Evolutionary conservation across 129 eudicot species (phyloP), one percentile per base, ranked within the genome.

Genomic region (Flaveria trinervia): DNA sequence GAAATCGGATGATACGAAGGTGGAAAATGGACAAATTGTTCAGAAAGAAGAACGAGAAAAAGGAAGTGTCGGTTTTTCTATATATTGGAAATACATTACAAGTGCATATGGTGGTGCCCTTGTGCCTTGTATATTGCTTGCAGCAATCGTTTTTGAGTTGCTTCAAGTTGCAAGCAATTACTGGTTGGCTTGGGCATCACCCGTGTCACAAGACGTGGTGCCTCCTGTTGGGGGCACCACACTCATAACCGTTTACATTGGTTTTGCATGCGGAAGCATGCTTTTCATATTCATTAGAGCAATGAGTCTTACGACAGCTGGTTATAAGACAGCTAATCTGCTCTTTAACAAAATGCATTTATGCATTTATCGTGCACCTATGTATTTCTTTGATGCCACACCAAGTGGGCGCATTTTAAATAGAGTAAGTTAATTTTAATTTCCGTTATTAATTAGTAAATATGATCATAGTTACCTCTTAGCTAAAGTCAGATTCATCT

Each of bases 101-200:
- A 81, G 83, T 22, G 93, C 94, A 59, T 94, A 89, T 64, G 79
- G 92, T 71, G 99, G 99, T 12, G 86, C 88, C 59, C 85, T 91
- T 69, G 90, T 85, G 52, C 97, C 97, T n/a, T 79, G 86, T 41
- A 85, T 88, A 81, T 70, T 94, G 77, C 52, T 91, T 43, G 82
- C 94, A 39, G 90, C 87, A 56, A 43, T 83, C 60, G 10, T 81
- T 15, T 91, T 87, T 54, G 90, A 86, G 68, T 11, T 83, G 22
- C 85, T 91, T 83, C 97, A 94, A 64, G 84, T 94, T 65, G 87
- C 81, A 78, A 88, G 99, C 90, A 89, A 86, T 82, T 94, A 94
- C 71, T 94, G 97, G 99, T 82, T 94, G 92, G 99, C 99, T 65
- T 91, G 92, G 99, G 97, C 93, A 50, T 80, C 96, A 23, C 96